These are phyloP conservation scores for Cylindrodendrum hubeiense DNA, from an alignment of 2,329 filamentous ascomycete species.

Conservation along the genomic window DNA sequence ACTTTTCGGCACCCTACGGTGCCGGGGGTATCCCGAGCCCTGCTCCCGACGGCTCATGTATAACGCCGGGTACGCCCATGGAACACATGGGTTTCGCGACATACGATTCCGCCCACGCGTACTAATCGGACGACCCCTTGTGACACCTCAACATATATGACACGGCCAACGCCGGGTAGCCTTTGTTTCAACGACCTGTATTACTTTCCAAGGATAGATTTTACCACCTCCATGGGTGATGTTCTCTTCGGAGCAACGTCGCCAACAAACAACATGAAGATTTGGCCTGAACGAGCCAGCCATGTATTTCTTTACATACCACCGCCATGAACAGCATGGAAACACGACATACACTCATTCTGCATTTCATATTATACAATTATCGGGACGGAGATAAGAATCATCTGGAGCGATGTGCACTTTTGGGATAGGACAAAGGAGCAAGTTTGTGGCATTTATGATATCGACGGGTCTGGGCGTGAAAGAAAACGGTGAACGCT, in stretches of 20 bases:
- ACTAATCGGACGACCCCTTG: conserved; percentile 5
- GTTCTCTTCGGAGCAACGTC: not conserved
- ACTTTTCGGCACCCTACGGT: conserved; percentile 39
- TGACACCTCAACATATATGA: not conserved
- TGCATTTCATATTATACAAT: not conserved
- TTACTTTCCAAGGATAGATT: conserved; percentile 28
- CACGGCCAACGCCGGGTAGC: not conserved
- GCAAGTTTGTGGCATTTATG: not conserved
- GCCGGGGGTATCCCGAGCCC: conserved; percentile 38
- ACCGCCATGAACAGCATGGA: conserved; percentile 12
- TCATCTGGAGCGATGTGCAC: conserved; percentile 15
- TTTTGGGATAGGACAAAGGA: not conserved
- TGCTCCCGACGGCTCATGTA: conserved; percentile 37
- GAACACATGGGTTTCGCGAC: conserved; percentile 27
- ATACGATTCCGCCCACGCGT: conserved; percentile 28
- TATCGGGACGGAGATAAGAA: conserved; percentile 12
- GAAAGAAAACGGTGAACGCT: conserved; percentile 12
- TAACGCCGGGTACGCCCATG: conserved; percentile 32
- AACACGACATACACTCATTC: conserved; percentile 15
- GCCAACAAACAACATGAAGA: not conserved
- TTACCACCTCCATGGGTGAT: not conserved
- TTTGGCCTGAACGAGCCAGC: conserved; percentile 5
- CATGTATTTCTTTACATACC: conserved; percentile 9
- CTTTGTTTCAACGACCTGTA: conserved; percentile 23
- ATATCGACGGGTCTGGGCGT: conserved; percentile 10